A percentile compares a stretch with the other conserved stretches of the same genome.
Conservation (phyloP, 1,284 basidiomycete species). For the Pseudozyma tsukubaensis region DNA sequence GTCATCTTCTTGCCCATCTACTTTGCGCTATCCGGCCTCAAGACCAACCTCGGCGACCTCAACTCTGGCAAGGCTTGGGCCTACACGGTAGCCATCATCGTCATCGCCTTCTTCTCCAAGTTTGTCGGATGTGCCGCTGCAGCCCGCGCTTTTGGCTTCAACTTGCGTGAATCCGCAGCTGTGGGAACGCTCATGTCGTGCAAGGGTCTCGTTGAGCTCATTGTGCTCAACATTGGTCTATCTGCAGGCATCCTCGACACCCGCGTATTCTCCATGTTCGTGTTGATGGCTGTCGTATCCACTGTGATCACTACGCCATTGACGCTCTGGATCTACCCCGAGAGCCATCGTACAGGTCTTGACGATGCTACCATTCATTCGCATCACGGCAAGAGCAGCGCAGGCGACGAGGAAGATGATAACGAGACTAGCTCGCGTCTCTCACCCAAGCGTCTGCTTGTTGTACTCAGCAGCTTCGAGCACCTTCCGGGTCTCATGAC, state of each 20-base stretch:
- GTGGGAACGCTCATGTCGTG: constrained; percentile 92
- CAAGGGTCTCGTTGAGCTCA: constrained; percentile 82
- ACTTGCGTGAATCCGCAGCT: constrained; percentile 81
- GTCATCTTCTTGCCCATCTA: constrained; percentile 83
- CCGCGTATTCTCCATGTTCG: constrained; percentile 83
- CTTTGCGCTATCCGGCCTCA: constrained; percentile 83
- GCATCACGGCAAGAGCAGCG: constrained; percentile 20
- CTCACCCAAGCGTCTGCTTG: constrained; percentile 74
- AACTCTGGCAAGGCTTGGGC: constrained; percentile 77
- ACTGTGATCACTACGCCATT: constrained; percentile 91
- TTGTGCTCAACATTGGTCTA: constrained; percentile 91
- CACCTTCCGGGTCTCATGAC: constrained; percentile 77
- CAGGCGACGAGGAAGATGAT: constrained; percentile 39
- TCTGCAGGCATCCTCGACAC: constrained; percentile 81
- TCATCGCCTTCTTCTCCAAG: constrained; percentile 84
- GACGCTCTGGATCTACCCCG: constrained; percentile 81
- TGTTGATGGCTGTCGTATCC: constrained; percentile 84
- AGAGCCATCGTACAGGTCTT: constrained; percentile 53
- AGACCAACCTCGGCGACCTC: constrained; percentile 79
- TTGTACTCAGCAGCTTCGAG: constrained; percentile 90
- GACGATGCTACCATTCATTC: constrained; percentile 36
- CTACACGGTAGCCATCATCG: constrained; percentile 82
- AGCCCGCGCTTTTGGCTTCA: constrained; percentile 78
- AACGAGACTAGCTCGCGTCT: constrained; percentile 21
- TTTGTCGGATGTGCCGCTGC: constrained; percentile 72